Percentiles rank a stretch among this genome's conserved stretches.
Conservation (phyloP, 306 rosid species). For the Styphnolobium japonicum region DNA sequence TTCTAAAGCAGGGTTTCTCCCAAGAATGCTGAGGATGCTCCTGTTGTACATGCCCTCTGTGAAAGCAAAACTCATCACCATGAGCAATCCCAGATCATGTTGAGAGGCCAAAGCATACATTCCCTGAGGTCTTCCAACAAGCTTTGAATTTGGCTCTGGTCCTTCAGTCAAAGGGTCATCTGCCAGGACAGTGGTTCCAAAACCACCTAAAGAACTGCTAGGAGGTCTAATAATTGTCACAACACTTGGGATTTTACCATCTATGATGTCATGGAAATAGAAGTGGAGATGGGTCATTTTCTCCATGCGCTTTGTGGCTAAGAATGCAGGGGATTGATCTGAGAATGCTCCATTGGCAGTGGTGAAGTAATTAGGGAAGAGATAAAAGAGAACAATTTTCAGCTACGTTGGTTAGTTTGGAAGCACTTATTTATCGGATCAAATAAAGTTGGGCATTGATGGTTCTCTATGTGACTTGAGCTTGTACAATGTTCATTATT, state of each 20-base stretch:
- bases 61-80: conserved; percentile 38
- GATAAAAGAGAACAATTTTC: neutral
- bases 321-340: neutral
- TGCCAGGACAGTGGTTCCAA: conserved; percentile 21
- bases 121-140: conserved; percentile 43
- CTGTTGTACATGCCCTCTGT: conserved; percentile 30
- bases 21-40: conserved; percentile 35
- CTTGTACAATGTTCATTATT: too few species aligned
- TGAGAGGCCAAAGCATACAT: conserved; percentile 35
- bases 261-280: conserved; percentile 44
- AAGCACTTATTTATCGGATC: neutral
- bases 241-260: conserved; percentile 33
- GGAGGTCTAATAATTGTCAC: conserved; percentile 16
- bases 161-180: conserved; percentile 37
- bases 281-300: conserved; percentile 45
- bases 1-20: conserved; percentile 26
- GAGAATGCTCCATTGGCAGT: conserved; percentile 12
- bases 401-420: neutral
- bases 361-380: neutral
- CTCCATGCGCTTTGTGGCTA: conserved; percentile 17
- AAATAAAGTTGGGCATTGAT: neutral
- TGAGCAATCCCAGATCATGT: conserved; percentile 25
- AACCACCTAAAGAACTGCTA: neutral
- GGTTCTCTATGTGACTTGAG: neutral
- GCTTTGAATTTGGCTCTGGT: conserved; percentile 25